Evolutionary conservation across 2,329 filamentous ascomycete genomes (phyloP).

Genomic region (Colletotrichum spinosum): DNA sequence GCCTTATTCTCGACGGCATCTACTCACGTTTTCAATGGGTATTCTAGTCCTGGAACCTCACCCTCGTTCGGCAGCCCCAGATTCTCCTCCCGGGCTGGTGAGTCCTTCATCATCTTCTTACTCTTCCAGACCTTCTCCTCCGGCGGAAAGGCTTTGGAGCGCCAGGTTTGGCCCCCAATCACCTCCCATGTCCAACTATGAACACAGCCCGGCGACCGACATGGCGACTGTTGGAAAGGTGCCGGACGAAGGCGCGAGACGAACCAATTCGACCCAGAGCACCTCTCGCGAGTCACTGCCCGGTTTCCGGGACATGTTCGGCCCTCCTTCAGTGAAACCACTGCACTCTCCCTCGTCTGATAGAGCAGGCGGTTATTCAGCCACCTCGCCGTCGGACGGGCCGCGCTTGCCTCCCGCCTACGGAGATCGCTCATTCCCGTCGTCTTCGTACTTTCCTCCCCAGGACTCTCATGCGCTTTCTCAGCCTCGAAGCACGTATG

Average conservation of each 20-base stretch:
- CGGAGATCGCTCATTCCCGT: conserved; percentile 52
- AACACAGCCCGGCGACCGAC: conserved; percentile 56
- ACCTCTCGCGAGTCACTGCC: conserved; percentile 62
- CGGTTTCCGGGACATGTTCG: conserved; percentile 68
- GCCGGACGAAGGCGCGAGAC: conserved; percentile 50
- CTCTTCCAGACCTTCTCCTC: conserved; percentile 55
- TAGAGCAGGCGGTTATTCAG: conserved; percentile 54
- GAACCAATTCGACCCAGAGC: conserved; percentile 47
- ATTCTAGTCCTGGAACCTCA: conserved; percentile 63
- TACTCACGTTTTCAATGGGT: conserved; percentile 62
- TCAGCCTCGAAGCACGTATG: conserved; percentile 60
- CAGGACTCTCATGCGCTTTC: conserved; percentile 50
- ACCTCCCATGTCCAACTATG: conserved; percentile 70
- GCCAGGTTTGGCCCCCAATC: conserved; percentile 54
- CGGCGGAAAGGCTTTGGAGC: conserved; percentile 60
- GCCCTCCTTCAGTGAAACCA: conserved; percentile 56
- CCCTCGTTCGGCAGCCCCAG: conserved; percentile 61
- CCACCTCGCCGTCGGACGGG: conserved; percentile 61
- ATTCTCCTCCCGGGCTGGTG: conserved; percentile 66
- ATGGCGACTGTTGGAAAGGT: conserved; percentile 55
- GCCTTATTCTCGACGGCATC: conserved; percentile 16
- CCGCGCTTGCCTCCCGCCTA: conserved; percentile 53
- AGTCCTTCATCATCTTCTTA: conserved; percentile 63
- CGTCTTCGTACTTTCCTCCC: conserved; percentile 59
- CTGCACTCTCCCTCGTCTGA: conserved; percentile 60